Conservation (phyloP, 2,329 filamentous ascomycete genomes). For the Colletotrichum tanaceti region DNA sequence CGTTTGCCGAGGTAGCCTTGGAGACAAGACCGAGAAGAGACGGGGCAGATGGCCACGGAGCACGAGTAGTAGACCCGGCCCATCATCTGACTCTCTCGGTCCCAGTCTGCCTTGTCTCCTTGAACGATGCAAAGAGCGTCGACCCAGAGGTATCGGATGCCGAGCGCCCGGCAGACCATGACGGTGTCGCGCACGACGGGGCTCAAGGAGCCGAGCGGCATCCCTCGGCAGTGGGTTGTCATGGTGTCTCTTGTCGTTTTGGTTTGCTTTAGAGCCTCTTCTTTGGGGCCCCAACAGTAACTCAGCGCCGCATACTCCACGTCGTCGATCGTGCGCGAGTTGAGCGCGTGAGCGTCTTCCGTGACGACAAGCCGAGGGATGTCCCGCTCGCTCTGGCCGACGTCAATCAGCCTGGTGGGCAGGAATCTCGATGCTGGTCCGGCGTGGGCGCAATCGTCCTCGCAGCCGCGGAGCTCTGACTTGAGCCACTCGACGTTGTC, state of each 20-base stretch:
- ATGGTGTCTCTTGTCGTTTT: not conserved
- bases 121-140: conserved; percentile 49
- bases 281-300: conserved; percentile 18
- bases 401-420: conserved; percentile 13
- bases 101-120: conserved; percentile 42
- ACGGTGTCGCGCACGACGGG: conserved; percentile 9
- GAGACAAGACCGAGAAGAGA: conserved; percentile 2
- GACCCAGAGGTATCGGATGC: conserved; percentile 46
- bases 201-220: not conserved
- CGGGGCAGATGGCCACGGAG: conserved; percentile 4
- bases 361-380: not conserved
- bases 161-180: conserved; percentile 32
- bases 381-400: not conserved
- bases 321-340: not conserved
- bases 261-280: not conserved
- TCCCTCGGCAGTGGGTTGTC: not conserved
- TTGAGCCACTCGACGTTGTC: conserved; percentile 3
- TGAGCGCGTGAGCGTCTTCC: not conserved
- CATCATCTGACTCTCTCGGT: conserved; percentile 14
- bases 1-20: not conserved
- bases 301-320: conserved; percentile 13
- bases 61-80: conserved; percentile 21
- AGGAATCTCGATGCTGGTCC: not conserved
- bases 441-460: conserved; percentile 1
- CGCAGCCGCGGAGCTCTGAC: not conserved